Conservation (phyloP, 169 alveolate genomes). For the Eimeria sp. region DNA sequence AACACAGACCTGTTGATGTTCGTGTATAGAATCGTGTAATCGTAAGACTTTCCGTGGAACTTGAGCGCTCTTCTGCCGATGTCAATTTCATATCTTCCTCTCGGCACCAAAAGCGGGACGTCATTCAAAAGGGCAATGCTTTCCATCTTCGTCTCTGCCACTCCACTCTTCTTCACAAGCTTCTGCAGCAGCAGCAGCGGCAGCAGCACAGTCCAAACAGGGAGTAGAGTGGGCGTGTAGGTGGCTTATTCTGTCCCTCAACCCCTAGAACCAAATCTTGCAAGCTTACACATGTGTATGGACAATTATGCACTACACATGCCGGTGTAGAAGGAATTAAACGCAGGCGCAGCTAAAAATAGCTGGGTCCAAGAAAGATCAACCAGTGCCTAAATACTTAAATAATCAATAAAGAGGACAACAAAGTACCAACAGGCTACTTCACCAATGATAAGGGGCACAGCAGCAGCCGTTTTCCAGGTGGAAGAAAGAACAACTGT, state of each 20-base stretch:
- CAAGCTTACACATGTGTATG: no score
- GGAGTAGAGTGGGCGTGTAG: neutral
- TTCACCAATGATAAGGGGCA: no score
- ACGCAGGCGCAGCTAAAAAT: no score
- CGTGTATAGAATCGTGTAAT: conserved; percentile 95
- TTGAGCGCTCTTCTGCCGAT: conserved; percentile 94
- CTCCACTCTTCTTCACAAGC: conserved; percentile 94
- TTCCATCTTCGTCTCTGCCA: conserved; percentile 95
- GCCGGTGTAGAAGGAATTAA: no score
- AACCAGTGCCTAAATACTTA: no score
- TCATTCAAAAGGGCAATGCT: conserved; percentile 95
- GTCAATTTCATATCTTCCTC: conserved; percentile 98
- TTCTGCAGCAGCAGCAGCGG: conserved; percentile 50
- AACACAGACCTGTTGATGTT: conserved; percentile 88
- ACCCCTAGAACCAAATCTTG: no score
- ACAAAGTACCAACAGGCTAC: no score
- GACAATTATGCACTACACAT: no score
- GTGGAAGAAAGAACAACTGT: no score
- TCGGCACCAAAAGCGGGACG: conserved; percentile 97
- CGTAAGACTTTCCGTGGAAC: conserved; percentile 98
- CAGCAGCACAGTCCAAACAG: neutral
- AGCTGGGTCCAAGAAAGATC: no score
- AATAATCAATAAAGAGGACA: no score
- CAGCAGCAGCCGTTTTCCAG: no score
- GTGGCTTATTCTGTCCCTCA: neutral